Evolutionary conservation across 495 filamentous ascomycete genomes (phyloP).

Genomic region (Penicillium malachiteum): DNA sequence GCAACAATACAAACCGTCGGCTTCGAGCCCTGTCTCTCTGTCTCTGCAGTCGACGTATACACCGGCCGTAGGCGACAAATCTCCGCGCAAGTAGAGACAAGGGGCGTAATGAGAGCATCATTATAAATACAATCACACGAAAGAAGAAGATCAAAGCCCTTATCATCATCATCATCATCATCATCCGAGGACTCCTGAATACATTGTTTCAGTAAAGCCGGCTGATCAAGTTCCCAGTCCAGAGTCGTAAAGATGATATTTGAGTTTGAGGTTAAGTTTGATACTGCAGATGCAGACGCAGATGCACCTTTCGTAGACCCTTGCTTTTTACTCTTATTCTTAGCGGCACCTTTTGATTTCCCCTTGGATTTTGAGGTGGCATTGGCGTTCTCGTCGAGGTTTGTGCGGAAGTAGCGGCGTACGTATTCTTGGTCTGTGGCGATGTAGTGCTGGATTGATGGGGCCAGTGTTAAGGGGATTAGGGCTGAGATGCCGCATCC

Average conservation of each 20-base stretch:
- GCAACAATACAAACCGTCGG: slow-evolving; percentile 72
- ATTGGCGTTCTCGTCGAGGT: slow-evolving; percentile 63
- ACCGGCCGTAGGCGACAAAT: slow-evolving; percentile 58
- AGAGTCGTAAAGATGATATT: slow-evolving; percentile 45
- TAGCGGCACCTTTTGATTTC: slow-evolving; percentile 21
- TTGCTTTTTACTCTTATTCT: slow-evolving; percentile 8
- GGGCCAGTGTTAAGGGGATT: slow-evolving; percentile 63
- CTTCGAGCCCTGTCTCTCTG: slow-evolving; percentile 9
- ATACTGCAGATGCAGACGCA: not conserved
- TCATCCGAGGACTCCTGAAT: slow-evolving; percentile 7
- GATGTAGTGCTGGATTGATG: slow-evolving; percentile 62
- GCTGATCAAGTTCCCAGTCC: slow-evolving; percentile 47
- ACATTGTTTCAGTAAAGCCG: slow-evolving; percentile 30
- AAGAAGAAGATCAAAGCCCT: slow-evolving; percentile 59
- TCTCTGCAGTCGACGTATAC: slow-evolving; percentile 8
- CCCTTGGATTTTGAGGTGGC: not conserved
- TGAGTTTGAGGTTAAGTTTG: not conserved
- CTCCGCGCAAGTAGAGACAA: slow-evolving; percentile 83
- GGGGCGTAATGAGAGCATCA: slow-evolving; percentile 74
- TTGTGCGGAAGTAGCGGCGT: slow-evolving; percentile 67
- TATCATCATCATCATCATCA: slow-evolving; percentile 24
- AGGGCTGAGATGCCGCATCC: slow-evolving; percentile 85
- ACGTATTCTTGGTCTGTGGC: slow-evolving; percentile 91
- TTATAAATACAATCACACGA: slow-evolving; percentile 93
- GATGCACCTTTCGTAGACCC: not conserved